Percentiles rank a stretch among this genome's conserved stretches.
phyloP scores from a whole-genome alignment of 2,329 filamentous ascomycete genomes.

The Trichophyton rubrum region DNA sequence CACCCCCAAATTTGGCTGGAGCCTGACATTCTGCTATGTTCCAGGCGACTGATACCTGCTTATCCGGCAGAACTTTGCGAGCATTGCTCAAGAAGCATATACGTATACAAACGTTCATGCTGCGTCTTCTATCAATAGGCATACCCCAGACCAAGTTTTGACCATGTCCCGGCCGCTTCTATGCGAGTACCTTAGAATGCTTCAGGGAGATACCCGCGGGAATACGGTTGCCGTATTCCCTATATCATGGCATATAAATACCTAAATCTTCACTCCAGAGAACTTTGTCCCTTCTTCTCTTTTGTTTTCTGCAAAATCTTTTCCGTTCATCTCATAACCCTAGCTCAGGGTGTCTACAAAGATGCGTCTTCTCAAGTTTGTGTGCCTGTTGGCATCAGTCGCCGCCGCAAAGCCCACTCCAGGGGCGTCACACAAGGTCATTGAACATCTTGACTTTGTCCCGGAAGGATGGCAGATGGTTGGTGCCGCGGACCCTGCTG shows the following conservation, averaged over 20 bases:
- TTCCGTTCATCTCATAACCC: background rate
- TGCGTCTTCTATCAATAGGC: background rate
- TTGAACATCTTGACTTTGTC: slow-evolving; percentile 21
- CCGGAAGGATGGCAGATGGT: slow-evolving; percentile 25
- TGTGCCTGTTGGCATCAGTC: background rate
- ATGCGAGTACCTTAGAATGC: background rate
- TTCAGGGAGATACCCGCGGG: background rate
- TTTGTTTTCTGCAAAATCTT: background rate
- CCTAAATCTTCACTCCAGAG: background rate
- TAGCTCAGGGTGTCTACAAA: background rate
- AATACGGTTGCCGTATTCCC: background rate
- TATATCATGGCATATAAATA: background rate
- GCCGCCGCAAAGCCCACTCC: background rate
- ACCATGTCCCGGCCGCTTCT: background rate
- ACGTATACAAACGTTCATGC: background rate
- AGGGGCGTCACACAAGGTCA: background rate
- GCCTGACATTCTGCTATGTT: background rate
- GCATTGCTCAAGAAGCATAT: background rate
- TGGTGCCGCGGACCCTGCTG: slow-evolving; percentile 22
- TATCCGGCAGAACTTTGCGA: background rate
- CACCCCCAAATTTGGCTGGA: too few relatives aligned
- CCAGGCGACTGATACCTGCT: background rate
- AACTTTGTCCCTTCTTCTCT: background rate
- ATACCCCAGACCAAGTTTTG: background rate
- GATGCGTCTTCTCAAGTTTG: background rate